Percentiles rank a stretch among this genome's conserved stretches.
These are phyloP conservation scores for Astrothelium macrocarpum DNA, from an alignment of 495 filamentous ascomycete genomes.

Conservation along the genomic window DNA sequence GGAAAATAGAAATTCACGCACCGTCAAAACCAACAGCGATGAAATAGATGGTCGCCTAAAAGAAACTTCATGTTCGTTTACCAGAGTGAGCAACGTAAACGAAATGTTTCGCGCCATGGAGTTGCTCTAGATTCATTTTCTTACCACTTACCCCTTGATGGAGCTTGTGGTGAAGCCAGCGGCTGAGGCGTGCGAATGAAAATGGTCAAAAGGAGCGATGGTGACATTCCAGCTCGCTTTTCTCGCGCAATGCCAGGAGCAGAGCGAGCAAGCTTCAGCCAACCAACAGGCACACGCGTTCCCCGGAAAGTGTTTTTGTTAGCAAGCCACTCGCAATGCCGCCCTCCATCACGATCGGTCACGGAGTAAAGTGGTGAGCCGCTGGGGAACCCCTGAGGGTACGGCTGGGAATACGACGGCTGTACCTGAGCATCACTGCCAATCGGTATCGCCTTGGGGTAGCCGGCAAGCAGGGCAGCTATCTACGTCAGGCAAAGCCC, in stretches of 20 bases:
- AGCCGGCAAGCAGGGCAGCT: neutral
- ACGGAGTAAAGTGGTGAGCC: neutral
- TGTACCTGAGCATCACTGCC: slow-evolving; percentile 1
- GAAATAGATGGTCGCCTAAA: neutral
- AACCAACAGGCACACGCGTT: slow-evolving; percentile 1
- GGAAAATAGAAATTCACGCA: neutral
- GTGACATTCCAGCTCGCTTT: neutral
- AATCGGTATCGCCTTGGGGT: neutral
- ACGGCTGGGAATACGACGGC: neutral
- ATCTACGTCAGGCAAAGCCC: neutral
- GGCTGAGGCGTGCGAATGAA: neutral
- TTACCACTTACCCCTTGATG: neutral
- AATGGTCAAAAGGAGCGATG: neutral
- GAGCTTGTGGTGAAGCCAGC: neutral
- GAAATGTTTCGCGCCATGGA: neutral
- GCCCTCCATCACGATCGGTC: neutral
- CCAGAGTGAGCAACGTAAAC: neutral
- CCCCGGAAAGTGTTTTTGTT: neutral
- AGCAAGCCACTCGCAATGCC: neutral
- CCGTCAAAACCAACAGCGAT: neutral
- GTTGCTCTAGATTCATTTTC: neutral
- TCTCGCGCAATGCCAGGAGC: neutral
- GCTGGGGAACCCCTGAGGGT: neutral
- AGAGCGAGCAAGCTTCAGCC: neutral
- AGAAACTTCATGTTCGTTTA: neutral